Percentiles rank a stretch among this genome's conserved stretches.
Evolutionary conservation across 331 rosid species (phyloP).

Genomic region (Cydonia oblonga): DNA sequence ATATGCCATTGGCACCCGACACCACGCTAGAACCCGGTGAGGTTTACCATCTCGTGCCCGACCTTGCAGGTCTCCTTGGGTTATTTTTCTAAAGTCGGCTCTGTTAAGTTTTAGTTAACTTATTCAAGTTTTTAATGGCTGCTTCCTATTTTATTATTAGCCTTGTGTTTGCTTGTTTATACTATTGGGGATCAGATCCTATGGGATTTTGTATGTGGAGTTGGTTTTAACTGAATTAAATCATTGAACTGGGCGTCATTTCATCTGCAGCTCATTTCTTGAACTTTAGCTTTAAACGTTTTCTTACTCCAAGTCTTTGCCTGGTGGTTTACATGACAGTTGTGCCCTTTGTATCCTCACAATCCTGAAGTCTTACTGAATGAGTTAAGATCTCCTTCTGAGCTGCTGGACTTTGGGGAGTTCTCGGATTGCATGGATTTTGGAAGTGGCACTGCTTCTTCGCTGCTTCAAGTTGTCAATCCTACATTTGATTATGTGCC

Average conservation of each 20-base stretch:
- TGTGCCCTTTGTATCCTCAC: constrained; percentile 93
- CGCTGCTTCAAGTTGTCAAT: constrained; percentile 74
- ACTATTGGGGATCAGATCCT: not conserved
- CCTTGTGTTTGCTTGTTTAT: not conserved
- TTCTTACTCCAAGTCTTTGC: not conserved
- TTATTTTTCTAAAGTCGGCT: not conserved
- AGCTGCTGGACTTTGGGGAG: constrained; percentile 93
- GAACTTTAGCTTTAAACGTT: not conserved
- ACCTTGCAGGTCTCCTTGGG: constrained; percentile 2
- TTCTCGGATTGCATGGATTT: constrained; percentile 92
- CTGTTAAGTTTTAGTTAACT: not conserved
- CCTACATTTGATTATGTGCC: constrained; percentile 90
- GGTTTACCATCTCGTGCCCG: constrained; percentile 30
- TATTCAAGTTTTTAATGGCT: not conserved
- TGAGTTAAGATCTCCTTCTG: constrained; percentile 97
- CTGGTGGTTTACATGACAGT: constrained; percentile 35
- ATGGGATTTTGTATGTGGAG: not conserved
- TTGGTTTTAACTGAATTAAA: not conserved
- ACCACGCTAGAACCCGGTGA: constrained; percentile 19
- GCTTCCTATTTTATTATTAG: not conserved
- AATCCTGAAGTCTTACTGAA: constrained; percentile 78
- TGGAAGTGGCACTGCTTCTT: constrained; percentile 57
- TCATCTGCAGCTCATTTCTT: not conserved
- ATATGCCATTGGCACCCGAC: constrained; percentile 8
- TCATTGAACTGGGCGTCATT: not conserved